phyloP scores from a whole-genome alignment of 2,329 filamentous ascomycete genomes.

The Cadophora sp. region DNA sequence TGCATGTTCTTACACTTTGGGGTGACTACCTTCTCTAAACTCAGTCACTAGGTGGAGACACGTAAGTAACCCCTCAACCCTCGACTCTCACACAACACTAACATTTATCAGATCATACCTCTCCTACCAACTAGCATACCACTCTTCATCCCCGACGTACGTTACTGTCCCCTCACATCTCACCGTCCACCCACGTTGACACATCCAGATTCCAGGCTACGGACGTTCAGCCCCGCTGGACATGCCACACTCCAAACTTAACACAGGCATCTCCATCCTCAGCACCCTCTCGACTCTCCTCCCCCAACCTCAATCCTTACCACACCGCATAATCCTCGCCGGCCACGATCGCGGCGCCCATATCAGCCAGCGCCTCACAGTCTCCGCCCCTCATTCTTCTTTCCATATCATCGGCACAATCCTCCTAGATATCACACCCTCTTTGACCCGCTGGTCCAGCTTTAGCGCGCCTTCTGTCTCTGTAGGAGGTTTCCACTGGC shows the following conservation, averaged over 20 bases:
- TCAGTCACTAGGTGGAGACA: conserved; percentile 30
- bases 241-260: conserved; percentile 47
- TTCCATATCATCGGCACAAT: conserved; percentile 49
- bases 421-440: conserved; percentile 58
- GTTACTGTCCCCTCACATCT: not conserved
- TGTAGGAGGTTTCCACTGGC: conserved; percentile 54
- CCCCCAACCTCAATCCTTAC: conserved; percentile 18
- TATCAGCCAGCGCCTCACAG: conserved; percentile 55
- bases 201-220: conserved; percentile 52
- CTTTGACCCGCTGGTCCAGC: conserved; percentile 51
- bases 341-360: conserved; percentile 58
- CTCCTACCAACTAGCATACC: conserved; percentile 48
- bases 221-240: conserved; percentile 49
- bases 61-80: conserved; percentile 17
- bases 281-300: conserved; percentile 47
- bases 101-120: conserved; percentile 45
- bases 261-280: conserved; percentile 51
- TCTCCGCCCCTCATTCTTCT: conserved; percentile 45
- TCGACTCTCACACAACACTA: not conserved
- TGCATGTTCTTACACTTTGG: too few species aligned
- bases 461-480: conserved; percentile 48
- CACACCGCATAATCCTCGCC: conserved; percentile 49
- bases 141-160: conserved; percentile 52
- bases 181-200: not conserved
- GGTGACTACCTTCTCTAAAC: not conserved